Conservation (phyloP, 2,329 filamentous ascomycete species). For the Diaporthe sp. region DNA sequence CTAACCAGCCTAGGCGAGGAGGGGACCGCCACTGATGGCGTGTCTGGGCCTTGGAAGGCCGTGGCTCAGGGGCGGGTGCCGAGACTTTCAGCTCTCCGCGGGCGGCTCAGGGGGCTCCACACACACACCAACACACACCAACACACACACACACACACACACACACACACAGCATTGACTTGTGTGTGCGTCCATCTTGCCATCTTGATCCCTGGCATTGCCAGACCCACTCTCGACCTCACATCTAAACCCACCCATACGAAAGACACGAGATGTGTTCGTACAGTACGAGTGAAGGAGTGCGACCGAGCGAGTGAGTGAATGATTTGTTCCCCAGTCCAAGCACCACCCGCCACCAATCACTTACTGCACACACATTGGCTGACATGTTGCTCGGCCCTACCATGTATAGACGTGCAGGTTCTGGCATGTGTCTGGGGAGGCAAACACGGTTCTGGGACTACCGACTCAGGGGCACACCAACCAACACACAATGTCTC, state of each 20-base stretch:
- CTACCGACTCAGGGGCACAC: constrained; percentile 23
- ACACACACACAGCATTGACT: not conserved
- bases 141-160: not conserved
- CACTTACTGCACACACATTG: not conserved
- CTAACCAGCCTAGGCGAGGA: constrained; percentile 11
- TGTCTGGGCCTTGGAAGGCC: constrained; percentile 8
- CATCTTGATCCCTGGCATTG: constrained; percentile 13
- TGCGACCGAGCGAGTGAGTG: constrained; percentile 2
- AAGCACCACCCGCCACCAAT: not conserved
- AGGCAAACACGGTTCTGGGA: not conserved
- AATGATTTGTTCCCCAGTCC: not conserved
- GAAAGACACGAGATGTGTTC: constrained; percentile 1
- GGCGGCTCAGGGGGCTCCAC: constrained; percentile 21
- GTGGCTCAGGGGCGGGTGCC: constrained; percentile 28
- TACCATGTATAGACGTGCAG: not conserved
- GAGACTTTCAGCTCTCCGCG: constrained; percentile 20
- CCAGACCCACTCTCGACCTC: constrained; percentile 18
- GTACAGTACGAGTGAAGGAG: constrained; percentile 3
- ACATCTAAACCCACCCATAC: not conserved
- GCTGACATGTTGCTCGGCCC: constrained; percentile 5
- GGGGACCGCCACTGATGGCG: constrained; percentile 1
- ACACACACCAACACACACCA: not conserved
- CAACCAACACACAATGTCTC: constrained; percentile 4
- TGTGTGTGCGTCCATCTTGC: not conserved
- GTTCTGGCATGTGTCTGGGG: not conserved